Evolutionary conservation across 139 green algal species (phyloP), one percentile per base, ranked within the genome.

Genomic region (Auxenochlorella pyrenoidosa): DNA sequence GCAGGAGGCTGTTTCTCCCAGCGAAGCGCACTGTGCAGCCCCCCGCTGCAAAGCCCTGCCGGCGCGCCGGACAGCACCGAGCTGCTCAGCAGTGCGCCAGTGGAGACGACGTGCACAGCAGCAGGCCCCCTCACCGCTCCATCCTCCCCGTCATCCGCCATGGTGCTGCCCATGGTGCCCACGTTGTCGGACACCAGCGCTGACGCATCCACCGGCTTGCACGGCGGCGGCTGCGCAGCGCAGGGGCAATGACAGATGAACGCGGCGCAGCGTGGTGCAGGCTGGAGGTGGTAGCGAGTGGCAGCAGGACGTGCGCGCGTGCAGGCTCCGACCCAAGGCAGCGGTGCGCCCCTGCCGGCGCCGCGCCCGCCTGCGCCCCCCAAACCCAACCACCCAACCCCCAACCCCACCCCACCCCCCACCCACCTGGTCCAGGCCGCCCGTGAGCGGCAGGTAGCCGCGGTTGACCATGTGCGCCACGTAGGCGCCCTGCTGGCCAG

Each of bases 401-500:
- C 47, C n/a, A n/a, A 54, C 47, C 47, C 47, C 47, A 54, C 47
- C 47, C 63, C 63, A 71, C 26, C 26, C 22, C 30, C 32, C 26
- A 34, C 32, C 16, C 54, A 54, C 80, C 80, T 85, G 60, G 16
- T 85, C 60, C 80, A 85, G 41, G 15, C 80, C 80, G 6, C 80
- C 80, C 19, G 38, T 40, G 21, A 60, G 40, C 10, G 63, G 80
- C 80, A 60, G 36, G 40, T 89, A 94, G 51, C 89, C 83, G 13
- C 88, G 68, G 78, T 95, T 95, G 85, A 95, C 82, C 70, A 94
- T 83, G 84, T 90, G 92, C 16, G 91, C 92, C 5, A 89, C 86
- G 66, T 95, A 95, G 5, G 92, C 91, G 21, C 92, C 92, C 84
- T 95, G 93, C 86, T 94, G 90, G 8, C 59, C 88, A 24, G 90